phyloP scores from a whole-genome alignment of 1,284 basidiomycete genomes.

The Salmacisia buchloeana region DNA sequence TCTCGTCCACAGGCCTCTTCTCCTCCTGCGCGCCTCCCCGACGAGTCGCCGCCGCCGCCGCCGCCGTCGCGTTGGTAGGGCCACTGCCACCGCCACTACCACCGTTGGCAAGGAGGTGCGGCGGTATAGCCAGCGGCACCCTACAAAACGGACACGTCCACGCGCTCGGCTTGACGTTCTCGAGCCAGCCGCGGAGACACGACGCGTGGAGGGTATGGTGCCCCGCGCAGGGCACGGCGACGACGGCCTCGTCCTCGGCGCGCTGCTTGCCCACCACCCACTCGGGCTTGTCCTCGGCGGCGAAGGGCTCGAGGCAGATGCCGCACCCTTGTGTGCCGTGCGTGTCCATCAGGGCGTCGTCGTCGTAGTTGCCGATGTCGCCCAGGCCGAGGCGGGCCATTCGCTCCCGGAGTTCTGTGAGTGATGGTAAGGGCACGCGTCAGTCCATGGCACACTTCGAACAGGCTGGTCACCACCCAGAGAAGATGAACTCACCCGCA shows the following conservation, averaged over 20 bases:
- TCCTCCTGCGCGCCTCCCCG: background rate
- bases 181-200: slow-evolving; percentile 43
- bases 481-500: slow-evolving; percentile 12
- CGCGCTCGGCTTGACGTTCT: slow-evolving; percentile 28
- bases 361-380: slow-evolving; percentile 31
- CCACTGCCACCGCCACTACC: background rate
- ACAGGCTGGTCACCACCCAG: background rate
- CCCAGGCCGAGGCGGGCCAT: slow-evolving; percentile 43
- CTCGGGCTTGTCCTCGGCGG: slow-evolving; percentile 36
- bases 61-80: background rate
- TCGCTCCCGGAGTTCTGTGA: slow-evolving; percentile 33
- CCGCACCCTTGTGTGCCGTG: slow-evolving; percentile 32
- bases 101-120: background rate
- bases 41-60: background rate
- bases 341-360: slow-evolving; percentile 2
- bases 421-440: background rate
- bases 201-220: slow-evolving; percentile 41
- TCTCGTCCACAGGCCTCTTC: background rate
- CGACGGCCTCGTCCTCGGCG: slow-evolving; percentile 35
- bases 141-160: slow-evolving; percentile 49
- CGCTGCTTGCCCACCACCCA: slow-evolving; percentile 30
- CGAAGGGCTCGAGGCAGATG: slow-evolving; percentile 43
- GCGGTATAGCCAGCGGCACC: slow-evolving; percentile 15
- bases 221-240: slow-evolving; percentile 41
- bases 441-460: no score